These are phyloP conservation scores for Saraca asoca DNA, from an alignment of 331 rosid genomes.

Conservation along the genomic window DNA sequence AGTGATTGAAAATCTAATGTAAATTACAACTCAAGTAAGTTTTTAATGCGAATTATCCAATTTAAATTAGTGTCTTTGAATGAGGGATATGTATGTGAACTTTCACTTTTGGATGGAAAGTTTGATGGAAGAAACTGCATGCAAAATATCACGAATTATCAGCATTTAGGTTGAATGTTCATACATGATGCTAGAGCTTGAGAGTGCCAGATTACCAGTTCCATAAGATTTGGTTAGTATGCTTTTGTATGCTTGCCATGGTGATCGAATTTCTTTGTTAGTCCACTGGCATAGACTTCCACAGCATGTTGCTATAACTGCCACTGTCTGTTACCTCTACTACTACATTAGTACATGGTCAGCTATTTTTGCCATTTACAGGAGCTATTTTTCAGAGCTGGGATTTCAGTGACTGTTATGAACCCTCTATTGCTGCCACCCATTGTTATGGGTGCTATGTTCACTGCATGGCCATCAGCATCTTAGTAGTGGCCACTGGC, in stretches of 20 bases:
- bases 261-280: not conserved
- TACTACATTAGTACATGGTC: not conserved
- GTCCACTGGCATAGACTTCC: not conserved
- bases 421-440: not conserved
- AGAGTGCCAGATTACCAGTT: not conserved
- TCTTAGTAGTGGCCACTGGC: too few species aligned
- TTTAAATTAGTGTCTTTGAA: not conserved
- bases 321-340: not conserved
- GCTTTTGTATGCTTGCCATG: not conserved
- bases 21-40: constrained; percentile 8
- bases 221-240: not conserved
- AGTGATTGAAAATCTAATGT: constrained; percentile 1
- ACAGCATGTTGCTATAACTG: too few species aligned
- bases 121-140: not conserved
- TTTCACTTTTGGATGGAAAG: constrained; percentile 15
- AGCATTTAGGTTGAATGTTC: not conserved
- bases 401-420: not conserved
- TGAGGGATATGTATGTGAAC: not conserved
- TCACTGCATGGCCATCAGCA: too few species aligned
- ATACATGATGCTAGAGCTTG: not conserved
- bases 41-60: not conserved
- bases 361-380: not conserved
- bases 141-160: not conserved
- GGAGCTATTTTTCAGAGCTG: not conserved
- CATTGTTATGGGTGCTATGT: not conserved